Conservation (phyloP, 306 rosid genomes). For the Medicago truncatula region MtrunA17r5.0-ANR NC_053044.1:10014501-10015000, state of each 20-base stretch:
- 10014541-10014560: neutral
- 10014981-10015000: constrained; percentile 23
- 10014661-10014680: constrained; percentile 14
- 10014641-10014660: constrained; percentile 7
- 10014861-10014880: neutral
- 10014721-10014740: neutral
- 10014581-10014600: constrained; percentile 47
- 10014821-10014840: neutral
- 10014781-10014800: neutral
- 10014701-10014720: constrained; percentile 15
- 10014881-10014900: neutral
- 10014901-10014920: neutral
- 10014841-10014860: neutral
- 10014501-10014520: constrained; percentile 27
- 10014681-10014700: constrained; percentile 48
- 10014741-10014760: neutral
- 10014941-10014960: neutral
- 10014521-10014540: constrained; percentile 36
- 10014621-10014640: constrained; percentile 6
- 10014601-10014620: constrained; percentile 37
- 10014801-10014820: neutral
- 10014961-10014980: constrained; percentile 40
- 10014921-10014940: constrained; percentile 29
- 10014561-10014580: constrained; percentile 48
- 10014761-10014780: neutral